phyloP scores from a whole-genome alignment of 805 yeast species.

The Sugiyamaella marilandica region DNA sequence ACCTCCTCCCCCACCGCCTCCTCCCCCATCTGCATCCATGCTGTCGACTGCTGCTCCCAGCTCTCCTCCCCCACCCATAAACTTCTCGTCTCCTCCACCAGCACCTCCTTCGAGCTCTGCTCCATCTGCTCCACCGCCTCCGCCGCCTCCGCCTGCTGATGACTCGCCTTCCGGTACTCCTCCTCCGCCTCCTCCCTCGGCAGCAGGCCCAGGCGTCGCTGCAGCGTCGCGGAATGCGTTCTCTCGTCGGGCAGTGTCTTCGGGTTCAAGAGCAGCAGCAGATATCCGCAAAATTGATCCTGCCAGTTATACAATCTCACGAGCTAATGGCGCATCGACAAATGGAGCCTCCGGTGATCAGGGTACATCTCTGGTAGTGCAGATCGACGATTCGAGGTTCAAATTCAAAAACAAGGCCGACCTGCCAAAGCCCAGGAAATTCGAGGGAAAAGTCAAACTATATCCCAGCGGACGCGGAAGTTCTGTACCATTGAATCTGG shows the following conservation, averaged over 20 bases:
- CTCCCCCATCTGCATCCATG: constrained; percentile 24
- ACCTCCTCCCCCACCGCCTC: constrained; percentile 29
- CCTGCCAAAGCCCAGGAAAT: constrained; percentile 83
- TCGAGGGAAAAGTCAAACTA: constrained; percentile 63
- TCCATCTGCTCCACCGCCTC: constrained; percentile 24
- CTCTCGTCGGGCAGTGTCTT: constrained; percentile 25
- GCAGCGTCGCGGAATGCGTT: constrained; percentile 14
- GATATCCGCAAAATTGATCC: constrained; percentile 58
- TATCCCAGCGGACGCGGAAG: constrained; percentile 96
- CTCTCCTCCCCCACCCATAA: constrained; percentile 6
- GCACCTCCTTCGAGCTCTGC: constrained; percentile 24
- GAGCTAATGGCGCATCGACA: not conserved
- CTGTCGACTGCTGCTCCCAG: constrained; percentile 14
- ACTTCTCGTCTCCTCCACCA: constrained; percentile 20
- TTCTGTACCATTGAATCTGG: constrained; percentile 75
- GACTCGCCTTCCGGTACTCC: constrained; percentile 17
- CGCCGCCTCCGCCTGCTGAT: constrained; percentile 26
- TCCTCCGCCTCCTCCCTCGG: constrained; percentile 29
- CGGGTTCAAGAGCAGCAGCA: constrained; percentile 28
- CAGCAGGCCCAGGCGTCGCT: constrained; percentile 18
- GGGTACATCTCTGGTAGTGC: constrained; percentile 26
- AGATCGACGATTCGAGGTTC: constrained; percentile 70
- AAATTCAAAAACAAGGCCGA: constrained; percentile 61
- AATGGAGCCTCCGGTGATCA: constrained; percentile 29
- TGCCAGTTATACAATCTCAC: constrained; percentile 54